phyloP scores from a whole-genome alignment of 805 yeast species.

The Wickerhamomyces mucosus region DNA sequence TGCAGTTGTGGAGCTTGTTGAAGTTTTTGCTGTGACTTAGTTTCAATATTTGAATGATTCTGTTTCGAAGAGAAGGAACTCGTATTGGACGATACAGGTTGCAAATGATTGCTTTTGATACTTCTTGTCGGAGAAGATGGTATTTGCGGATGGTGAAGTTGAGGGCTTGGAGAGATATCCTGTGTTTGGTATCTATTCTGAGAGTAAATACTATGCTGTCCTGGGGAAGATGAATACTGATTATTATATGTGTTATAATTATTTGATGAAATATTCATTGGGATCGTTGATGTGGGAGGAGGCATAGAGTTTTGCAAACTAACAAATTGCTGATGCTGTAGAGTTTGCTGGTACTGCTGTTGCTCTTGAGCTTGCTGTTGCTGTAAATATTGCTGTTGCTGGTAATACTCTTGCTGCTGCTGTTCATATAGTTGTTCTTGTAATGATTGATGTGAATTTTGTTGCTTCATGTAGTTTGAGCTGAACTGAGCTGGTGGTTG shows the following conservation, averaged over 20 bases:
- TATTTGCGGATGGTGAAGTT: constrained; percentile 20
- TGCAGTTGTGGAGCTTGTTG: not conserved
- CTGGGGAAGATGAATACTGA: constrained; percentile 16
- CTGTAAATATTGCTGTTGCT: constrained; percentile 22
- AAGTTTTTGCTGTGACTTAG: constrained; percentile 1
- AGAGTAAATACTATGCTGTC: constrained; percentile 13
- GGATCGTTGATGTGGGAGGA: constrained; percentile 13
- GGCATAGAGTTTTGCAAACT: constrained; percentile 21
- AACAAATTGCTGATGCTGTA: constrained; percentile 14
- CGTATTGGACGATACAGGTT: constrained; percentile 17
- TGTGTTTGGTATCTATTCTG: constrained; percentile 12
- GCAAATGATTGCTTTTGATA: constrained; percentile 18
- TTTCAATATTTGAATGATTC: constrained; percentile 7
- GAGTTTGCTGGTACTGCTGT: constrained; percentile 18
- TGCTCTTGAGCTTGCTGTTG: constrained; percentile 22
- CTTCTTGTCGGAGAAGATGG: constrained; percentile 25
- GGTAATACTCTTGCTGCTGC: constrained; percentile 24
- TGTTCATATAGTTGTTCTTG: constrained; percentile 27
- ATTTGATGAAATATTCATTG: constrained; percentile 14
- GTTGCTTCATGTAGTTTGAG: constrained; percentile 27
- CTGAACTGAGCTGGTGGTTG: constrained; percentile 29
- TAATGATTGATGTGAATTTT: constrained; percentile 29
- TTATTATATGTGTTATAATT: constrained; percentile 8
- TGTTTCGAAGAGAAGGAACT: constrained; percentile 17
- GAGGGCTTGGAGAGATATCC: constrained; percentile 19